Percentiles rank a stretch among this genome's conserved stretches.
Evolutionary conservation across 441 rosid species (phyloP).

Genomic region (Erodium moschatum): DNA sequence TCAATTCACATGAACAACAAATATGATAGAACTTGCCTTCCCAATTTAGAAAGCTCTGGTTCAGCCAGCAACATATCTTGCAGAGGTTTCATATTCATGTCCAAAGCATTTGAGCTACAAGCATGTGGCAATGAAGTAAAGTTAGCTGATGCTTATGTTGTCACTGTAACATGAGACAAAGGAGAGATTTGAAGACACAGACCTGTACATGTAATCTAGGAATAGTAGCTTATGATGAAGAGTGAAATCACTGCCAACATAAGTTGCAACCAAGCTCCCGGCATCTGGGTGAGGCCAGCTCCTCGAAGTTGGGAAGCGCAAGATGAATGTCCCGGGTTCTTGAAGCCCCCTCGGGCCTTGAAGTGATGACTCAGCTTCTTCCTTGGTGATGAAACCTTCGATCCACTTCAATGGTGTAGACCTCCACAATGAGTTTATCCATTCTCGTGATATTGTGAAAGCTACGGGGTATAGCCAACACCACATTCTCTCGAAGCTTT

Average conservation of each 20-base stretch:
- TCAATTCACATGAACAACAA: too few relatives aligned
- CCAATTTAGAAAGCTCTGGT: too few relatives aligned
- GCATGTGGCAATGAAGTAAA: too few relatives aligned
- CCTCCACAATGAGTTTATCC: constrained; percentile 52
- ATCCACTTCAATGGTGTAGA: constrained; percentile 64
- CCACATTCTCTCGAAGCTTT: constrained; percentile 80
- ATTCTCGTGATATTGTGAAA: constrained; percentile 46
- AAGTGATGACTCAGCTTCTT: constrained; percentile 84
- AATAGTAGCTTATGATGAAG: constrained; percentile 55
- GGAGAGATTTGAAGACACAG: background rate
- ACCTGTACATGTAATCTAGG: constrained; percentile 48
- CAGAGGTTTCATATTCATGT: too few relatives aligned
- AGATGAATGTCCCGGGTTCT: constrained; percentile 74
- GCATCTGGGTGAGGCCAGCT: constrained; percentile 98
- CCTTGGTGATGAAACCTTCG: constrained; percentile 77
- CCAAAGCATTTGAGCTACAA: too few relatives aligned
- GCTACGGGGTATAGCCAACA: constrained; percentile 86
- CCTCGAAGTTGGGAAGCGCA: constrained; percentile 77
- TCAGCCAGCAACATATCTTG: too few relatives aligned
- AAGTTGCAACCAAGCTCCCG: constrained; percentile 67
- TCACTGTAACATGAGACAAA: background rate
- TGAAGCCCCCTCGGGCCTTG: constrained; percentile 56
- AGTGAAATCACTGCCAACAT: constrained; percentile 49
- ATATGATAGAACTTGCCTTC: too few relatives aligned
- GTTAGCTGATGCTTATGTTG: background rate